Base-by-base conservation (phyloP, 2,329 filamentous ascomycete species). In the Diplodia mutila region DNA sequence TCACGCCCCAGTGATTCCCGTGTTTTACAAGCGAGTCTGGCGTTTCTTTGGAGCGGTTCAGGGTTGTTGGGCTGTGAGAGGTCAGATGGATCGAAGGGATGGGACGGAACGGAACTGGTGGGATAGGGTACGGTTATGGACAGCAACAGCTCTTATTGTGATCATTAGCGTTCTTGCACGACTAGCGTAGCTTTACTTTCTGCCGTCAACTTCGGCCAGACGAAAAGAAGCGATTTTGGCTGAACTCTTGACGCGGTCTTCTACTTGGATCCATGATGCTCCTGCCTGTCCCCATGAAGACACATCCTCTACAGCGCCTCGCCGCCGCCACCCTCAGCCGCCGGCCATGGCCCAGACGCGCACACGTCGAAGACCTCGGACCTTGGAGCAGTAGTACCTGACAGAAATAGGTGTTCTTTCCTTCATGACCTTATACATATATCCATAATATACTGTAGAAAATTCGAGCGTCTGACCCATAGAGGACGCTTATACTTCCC, bases 91-190 rank as follows among this genome's bases (percentile, higher is more conserved):
- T n/a, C 27, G 7, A 54, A 32, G 52, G 52, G 51, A n/a, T 32
- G 51, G 51, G 51, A 9, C 34, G 12, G 51, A 14, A 21, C 4
- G 25, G 51, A 6, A 53, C 25, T 4, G n/a, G n/a, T 49, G 49
- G 49, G 49, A 52, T 27, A 27, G 49, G 49, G 21, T 25, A 52
- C 11, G 29, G 16, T 46, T 21, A 46, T 46, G 42, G 42, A 46
- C 42, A 46, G 52, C 14, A 54, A 54, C 52, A 29, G 52, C 42
- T 46, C 42, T 34, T 54, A 54, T 21, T 32, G 27, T 54, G 52
- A 54, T 54, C 11, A 54, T 54, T 46, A 54, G 52, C 52, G 52
- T 32, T 32, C 25, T 32, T 54, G 52, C 52, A 54, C 52, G 29
- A 54, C 29, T 54, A 54, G 52, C 52, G 52, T 46, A 46, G 42